Base-by-base conservation (phyloP, 2,329 filamentous ascomycete genomes). In the Xylaria sp. region DNA sequence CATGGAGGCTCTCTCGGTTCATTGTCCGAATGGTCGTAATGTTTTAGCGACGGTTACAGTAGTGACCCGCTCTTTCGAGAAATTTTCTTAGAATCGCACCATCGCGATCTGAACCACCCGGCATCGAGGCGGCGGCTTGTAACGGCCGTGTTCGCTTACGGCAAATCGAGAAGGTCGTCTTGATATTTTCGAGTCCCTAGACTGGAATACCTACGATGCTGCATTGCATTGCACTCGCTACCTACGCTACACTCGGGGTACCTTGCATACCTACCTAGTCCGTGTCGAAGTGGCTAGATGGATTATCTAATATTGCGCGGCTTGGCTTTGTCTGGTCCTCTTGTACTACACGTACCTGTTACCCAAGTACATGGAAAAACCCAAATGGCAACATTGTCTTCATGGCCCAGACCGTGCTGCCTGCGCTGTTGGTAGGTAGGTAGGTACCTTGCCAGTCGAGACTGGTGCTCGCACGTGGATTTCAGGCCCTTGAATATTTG, bases 151-250 rank as follows among this genome's bases (percentile, higher is more conserved):
- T 39, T 48, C 27, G 47, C 32, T 50, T 56, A 56, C 45, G 32
- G 61, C 53, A 51, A 36, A 67, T 67, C 54, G 54, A 69, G 67
- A 59, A 65, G 58, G 66, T 59, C 65, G 27, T 47, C 50, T 19
- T 42, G 7, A 14, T 50, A 34, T 21, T 54, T 58, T 53, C 50
- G 58, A 62, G 58, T 45, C 62, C 61, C 53, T 65, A 42, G 9
- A 42, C 39, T 42, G 17, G 6, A 2, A 42, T 42, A 42, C n/a
- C n/a, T n/a, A n/a, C 39, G 11, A 42, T 42, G 39, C 39, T 42
- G 17, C 39, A 42, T 5, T 42, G 17, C 39, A 61, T 21, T 53
- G 19, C 39, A 14, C 12, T 51, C 32, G 9, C 32, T 36, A 36
- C 8, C 34, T 36, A 42, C 39, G 24, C 24, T 62, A 34, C 39